These are phyloP conservation scores for Fusarium scirpi DNA, from an alignment of 2,329 filamentous ascomycete genomes.

Conservation along the genomic window DNA sequence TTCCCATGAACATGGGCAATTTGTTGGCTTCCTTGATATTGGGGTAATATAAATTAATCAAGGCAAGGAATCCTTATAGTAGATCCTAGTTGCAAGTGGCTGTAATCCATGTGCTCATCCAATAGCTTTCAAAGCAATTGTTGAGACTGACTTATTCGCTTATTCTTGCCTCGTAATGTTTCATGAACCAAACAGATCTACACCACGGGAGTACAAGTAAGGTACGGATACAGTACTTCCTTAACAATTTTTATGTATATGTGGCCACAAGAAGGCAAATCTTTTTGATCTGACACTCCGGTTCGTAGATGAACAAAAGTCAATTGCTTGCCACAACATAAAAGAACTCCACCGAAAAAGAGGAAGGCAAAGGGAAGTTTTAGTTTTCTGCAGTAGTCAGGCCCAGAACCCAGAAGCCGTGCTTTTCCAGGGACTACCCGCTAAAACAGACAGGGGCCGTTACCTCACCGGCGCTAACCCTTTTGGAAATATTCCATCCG, in stretches of 20 bases:
- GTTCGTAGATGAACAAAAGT: not conserved
- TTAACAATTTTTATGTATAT: not conserved
- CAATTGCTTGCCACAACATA: not conserved
- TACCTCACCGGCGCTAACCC: slow-evolving; percentile 15
- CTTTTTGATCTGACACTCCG: slow-evolving; percentile 22
- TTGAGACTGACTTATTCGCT: slow-evolving; percentile 10
- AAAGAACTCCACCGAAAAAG: slow-evolving; percentile 20
- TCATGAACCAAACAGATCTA: slow-evolving; percentile 22
- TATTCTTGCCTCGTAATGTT: slow-evolving; percentile 22
- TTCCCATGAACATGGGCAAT: not conserved
- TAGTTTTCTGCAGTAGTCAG: not conserved
- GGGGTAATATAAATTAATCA: slow-evolving; percentile 6
- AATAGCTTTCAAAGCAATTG: slow-evolving; percentile 9
- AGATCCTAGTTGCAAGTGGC: slow-evolving; percentile 1
- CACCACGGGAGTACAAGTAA: not conserved
- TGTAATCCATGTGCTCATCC: not conserved
- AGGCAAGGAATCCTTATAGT: not conserved
- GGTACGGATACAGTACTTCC: not conserved
- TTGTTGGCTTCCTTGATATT: not conserved
- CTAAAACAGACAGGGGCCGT: slow-evolving; percentile 25
- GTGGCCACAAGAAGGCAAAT: slow-evolving; percentile 3
- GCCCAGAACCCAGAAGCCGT: slow-evolving; percentile 27
- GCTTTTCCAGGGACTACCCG: slow-evolving; percentile 33
- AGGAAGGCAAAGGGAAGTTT: slow-evolving; percentile 1
- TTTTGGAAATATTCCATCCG: not conserved